Base-by-base conservation (phyloP, 441 rosid genomes). In the Adansonia rubrostipa region DNA sequence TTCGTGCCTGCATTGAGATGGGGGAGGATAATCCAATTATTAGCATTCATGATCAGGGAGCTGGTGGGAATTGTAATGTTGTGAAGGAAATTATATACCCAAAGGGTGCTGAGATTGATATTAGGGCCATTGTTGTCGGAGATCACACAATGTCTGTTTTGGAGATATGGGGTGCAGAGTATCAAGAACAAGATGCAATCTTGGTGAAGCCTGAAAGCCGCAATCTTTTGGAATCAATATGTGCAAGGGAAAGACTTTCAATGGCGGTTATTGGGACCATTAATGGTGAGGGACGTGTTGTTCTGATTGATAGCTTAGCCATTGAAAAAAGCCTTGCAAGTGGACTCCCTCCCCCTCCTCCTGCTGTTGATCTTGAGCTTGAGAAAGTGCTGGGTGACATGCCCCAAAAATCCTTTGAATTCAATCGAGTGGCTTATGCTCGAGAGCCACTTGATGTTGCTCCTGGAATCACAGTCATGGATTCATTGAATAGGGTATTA, bases 121-220 rank as follows among this genome's bases (percentile, higher is more conserved):
- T 96, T 61, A 80, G 92, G 42, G 90, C 96, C 13, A 84, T 96
- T 78, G 94, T 93, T 62, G 96, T 96, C 33, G 98, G 99, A 17
- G 99, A 96, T 79, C 96, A 91, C 81, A 96, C 96, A 2, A 90
- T 94, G 99, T 96, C 98, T 40, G 92, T 94, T 48, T 82, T 96
- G 88, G 99, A 96, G 89, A 96, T 96, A 71, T 94, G 98, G 97
- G 98, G 98, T 80, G 99, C 99, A 47, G 99, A 96, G 78, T 96
- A 96, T 83, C 99, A 96, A 80, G 98, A 96, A 88, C 99, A 96
- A 86, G 98, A 96, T 85, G 98, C 99, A 0, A 89, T 96, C 86
- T 86, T 96, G 89, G 92, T 96, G 84, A 92, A 91, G 86, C 92
- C 97, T 45, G 95, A 92, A 87, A 92, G 93, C 76, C 90, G 86